Evolutionary conservation across 2,329 filamentous ascomycete genomes (phyloP).

Genomic region (Ophiostoma pallidulum): DNA sequence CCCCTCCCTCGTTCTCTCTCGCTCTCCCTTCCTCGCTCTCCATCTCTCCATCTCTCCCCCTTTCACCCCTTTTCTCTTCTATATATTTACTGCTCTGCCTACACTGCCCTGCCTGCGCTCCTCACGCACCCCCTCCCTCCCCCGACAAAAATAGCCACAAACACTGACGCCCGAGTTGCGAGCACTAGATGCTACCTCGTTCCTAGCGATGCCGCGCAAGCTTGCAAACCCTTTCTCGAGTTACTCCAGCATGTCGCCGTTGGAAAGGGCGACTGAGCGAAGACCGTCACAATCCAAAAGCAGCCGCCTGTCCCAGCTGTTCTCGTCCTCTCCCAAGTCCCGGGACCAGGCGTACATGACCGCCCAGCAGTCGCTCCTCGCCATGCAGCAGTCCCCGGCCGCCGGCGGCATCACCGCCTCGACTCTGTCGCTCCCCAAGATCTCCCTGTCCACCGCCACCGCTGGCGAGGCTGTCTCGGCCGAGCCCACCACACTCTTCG

Average conservation of each 20-base stretch:
- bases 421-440: conserved; percentile 73
- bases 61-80: background rate
- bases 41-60: background rate
- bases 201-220: conserved; percentile 47
- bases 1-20: no score
- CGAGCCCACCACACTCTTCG: conserved; percentile 67
- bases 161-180: background rate
- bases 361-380: conserved; percentile 58
- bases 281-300: conserved; percentile 56
- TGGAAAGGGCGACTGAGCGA: conserved; percentile 45
- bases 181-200: conserved; percentile 13
- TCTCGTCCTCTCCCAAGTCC: conserved; percentile 72
- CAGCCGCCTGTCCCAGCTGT: conserved; percentile 73
- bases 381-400: conserved; percentile 47
- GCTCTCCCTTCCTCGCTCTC: background rate
- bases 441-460: conserved; percentile 80
- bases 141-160: background rate
- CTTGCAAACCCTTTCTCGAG: conserved; percentile 48
- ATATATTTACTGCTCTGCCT: background rate
- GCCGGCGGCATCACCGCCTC: conserved; percentile 53
- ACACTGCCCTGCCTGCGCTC: no score
- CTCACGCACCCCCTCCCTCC: no score
- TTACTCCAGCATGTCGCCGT: conserved; percentile 36
- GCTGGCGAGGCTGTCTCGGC: conserved; percentile 66
- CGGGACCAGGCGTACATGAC: conserved; percentile 49